Percentiles rank a stretch among this genome's conserved stretches.
These are phyloP conservation scores for Solanum paucissectum DNA, from an alignment of 257 asterid genomes.

Conservation along the genomic window DNA sequence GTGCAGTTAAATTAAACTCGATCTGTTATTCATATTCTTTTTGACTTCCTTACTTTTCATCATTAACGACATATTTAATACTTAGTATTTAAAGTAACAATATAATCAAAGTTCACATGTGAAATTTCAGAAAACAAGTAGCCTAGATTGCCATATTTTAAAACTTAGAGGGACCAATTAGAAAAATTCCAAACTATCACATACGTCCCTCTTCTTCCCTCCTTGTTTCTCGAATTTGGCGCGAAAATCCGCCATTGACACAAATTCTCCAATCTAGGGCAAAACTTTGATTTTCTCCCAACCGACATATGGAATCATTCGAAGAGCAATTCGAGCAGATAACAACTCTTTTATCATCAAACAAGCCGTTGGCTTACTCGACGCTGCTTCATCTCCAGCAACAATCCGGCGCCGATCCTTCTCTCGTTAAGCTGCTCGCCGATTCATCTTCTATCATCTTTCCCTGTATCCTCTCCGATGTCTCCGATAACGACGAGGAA, in stretches of 20 bases:
- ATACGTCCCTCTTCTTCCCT: not conserved
- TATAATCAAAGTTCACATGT: not conserved
- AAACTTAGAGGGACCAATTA: not conserved
- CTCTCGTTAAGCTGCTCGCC: slow-evolving; percentile 30
- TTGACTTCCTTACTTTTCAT: too few species aligned
- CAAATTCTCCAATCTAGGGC: not conserved
- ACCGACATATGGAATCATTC: slow-evolving; percentile 31
- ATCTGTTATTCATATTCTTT: too few species aligned
- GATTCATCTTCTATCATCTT: slow-evolving; percentile 32
- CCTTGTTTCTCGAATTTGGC: not conserved
- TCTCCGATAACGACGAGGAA: slow-evolving; percentile 47
- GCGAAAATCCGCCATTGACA: not conserved
- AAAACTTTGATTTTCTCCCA: not conserved
- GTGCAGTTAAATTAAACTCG: too few species aligned
- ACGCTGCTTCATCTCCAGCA: slow-evolving; percentile 47
- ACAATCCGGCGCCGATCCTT: slow-evolving; percentile 28
- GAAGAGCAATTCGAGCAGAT: slow-evolving; percentile 40
- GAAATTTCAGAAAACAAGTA: not conserved
- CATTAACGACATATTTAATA: too few species aligned
- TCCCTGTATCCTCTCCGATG: slow-evolving; percentile 21
- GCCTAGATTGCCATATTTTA: not conserved
- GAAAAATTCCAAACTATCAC: not conserved
- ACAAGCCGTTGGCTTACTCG: slow-evolving; percentile 38
- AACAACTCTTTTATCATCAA: slow-evolving; percentile 17
- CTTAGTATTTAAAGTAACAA: not conserved